Base-by-base conservation (phyloP, 768 basidiomycete species). In the Leccinum barrowsii region DNA sequence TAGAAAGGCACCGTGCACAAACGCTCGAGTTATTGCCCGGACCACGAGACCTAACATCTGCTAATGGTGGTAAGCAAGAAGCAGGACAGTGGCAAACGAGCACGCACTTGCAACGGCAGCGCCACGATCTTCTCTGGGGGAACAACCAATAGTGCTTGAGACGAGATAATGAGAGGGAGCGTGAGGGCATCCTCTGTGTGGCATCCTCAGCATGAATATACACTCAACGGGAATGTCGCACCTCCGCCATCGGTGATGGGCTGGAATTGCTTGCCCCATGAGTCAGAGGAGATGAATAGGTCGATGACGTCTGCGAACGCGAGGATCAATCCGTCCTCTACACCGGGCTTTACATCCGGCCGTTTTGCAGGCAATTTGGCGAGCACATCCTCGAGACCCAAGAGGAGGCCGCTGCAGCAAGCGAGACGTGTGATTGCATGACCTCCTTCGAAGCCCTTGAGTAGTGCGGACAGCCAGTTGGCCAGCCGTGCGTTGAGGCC, bases 271-370 rank as follows among this genome's bases (percentile, higher is more conserved):
- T 77, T 80, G 66, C 86, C 84, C 89, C 89, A 90, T 15, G 76
- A 76, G 50, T 69, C 71, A 5, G 75, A 72, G 7, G 67, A 68
- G 17, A 67, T 63, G 60, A 86, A 84, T 11, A 79, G 72, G 63
- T 91, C 89, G 69, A 91, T 81, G 22, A 87, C 80, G 67, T 91
- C 89, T 7, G 90, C 89, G 26, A 90, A 75, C 3, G 87, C 82
- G 26, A 92, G 75, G 30, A 91, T 75, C 24, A 84, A 68, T 64
- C 89, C 86, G 55, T 87, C 81, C 69, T 92, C 86, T 10, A 86
- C 79, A 46, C 66, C 67, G 4, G 74, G 72, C 48, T 79, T 76
- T 8, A 71, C 69, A n/a, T 67, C 66, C 13, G 67, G 64, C 24
- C 70, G 52, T 60, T 69, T 56, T 63, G 70, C 51, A 68, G 65